These are phyloP conservation scores for Tulasnella sp. DNA, from an alignment of 768 basidiomycete species.

Conservation along the genomic window DNA sequence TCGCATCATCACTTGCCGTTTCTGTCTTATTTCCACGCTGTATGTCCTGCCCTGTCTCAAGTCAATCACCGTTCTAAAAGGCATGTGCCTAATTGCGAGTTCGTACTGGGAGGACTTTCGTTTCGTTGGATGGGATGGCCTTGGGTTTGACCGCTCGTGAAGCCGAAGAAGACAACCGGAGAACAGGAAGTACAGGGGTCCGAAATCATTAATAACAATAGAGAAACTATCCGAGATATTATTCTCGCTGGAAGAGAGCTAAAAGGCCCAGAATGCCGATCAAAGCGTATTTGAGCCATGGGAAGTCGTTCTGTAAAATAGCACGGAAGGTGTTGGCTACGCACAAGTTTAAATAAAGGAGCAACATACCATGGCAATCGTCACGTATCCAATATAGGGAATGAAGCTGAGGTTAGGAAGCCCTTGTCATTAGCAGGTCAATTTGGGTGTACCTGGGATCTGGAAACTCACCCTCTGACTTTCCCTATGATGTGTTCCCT, in stretches of 20 bases:
- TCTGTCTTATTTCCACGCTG: constrained; percentile 11
- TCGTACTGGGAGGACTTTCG: background rate
- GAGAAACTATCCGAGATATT: constrained; percentile 29
- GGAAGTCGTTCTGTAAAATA: constrained; percentile 76
- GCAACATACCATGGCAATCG: constrained; percentile 83
- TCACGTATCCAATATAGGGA: constrained; percentile 93
- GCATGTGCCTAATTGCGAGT: background rate
- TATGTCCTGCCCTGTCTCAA: constrained; percentile 11
- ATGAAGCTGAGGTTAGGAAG: constrained; percentile 57
- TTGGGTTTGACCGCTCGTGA: background rate
- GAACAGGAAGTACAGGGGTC: background rate
- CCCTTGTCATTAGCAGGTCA: background rate
- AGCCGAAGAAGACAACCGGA: background rate
- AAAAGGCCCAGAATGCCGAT: constrained; percentile 77
- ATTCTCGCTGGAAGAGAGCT: constrained; percentile 82
- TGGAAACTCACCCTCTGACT: constrained; percentile 74
- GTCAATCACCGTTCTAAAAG: constrained; percentile 4
- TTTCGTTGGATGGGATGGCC: background rate
- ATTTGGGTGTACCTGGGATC: background rate
- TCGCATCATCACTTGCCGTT: constrained; percentile 4
- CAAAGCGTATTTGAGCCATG: constrained; percentile 88
- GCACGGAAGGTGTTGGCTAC: background rate
- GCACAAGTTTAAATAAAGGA: constrained; percentile 19
- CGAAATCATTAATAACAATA: constrained; percentile 9
- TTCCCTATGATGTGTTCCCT: constrained; percentile 88